phyloP scores from a whole-genome alignment of 345 rosid genomes.

The Salix arbutifolia region DNA sequence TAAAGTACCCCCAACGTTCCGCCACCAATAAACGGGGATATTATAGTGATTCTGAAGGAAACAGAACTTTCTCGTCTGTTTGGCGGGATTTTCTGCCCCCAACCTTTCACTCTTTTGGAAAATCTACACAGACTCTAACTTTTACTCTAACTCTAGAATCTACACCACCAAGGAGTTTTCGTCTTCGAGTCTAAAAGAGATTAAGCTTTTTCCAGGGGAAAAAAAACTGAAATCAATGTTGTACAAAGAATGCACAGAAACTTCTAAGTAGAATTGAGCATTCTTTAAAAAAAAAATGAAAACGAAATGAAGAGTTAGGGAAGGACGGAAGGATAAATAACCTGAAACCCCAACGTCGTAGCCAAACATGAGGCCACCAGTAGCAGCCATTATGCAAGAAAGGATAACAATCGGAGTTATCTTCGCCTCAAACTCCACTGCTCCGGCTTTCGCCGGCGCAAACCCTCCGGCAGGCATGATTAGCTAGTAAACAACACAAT shows the following conservation, averaged over 20 bases:
- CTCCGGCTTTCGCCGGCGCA: slow-evolving; percentile 40
- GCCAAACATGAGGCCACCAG: slow-evolving; percentile 98
- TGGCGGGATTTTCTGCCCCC: slow-evolving; percentile 17
- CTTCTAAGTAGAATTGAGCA: background rate
- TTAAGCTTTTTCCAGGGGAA: background rate
- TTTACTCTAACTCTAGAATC: too few species aligned
- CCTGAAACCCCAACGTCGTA: slow-evolving; percentile 94
- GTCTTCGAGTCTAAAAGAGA: background rate
- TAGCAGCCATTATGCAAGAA: slow-evolving; percentile 92
- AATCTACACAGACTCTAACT: background rate
- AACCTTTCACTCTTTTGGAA: background rate
- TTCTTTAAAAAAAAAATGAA: background rate
- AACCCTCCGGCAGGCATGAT: slow-evolving; percentile 80
- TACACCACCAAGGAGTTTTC: background rate
- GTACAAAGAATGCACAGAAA: background rate
- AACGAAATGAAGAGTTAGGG: background rate
- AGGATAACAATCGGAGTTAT: slow-evolving; percentile 84
- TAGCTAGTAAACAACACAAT: background rate
- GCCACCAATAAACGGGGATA: background rate
- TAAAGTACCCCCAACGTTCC: background rate
- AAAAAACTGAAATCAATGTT: too few species aligned
- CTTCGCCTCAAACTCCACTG: slow-evolving; percentile 79
- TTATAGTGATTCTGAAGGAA: background rate
- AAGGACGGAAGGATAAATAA: slow-evolving; percentile 16
- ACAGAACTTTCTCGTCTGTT: background rate